Conservation (phyloP, 1,139 yeast genomes). For the Yamadazyma siamensis region DNA sequence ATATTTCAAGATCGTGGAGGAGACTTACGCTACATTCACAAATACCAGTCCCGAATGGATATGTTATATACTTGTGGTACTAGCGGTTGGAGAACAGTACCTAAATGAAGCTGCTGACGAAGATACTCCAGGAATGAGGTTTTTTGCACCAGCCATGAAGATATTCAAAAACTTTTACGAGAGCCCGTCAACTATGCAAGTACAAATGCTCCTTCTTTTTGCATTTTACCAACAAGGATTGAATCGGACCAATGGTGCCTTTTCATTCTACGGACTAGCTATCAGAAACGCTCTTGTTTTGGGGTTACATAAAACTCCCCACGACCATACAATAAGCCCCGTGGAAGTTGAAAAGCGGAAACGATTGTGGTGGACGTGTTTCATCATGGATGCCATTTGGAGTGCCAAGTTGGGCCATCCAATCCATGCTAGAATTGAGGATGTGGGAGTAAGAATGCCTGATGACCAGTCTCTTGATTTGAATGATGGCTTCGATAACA, state of each 20-base stretch:
- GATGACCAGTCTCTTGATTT: conserved; percentile 3
- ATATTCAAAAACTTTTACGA: conserved; percentile 10
- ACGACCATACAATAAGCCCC: conserved; percentile 2
- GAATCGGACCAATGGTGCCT: conserved; percentile 10
- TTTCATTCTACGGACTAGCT: conserved; percentile 12
- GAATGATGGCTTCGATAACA: conserved; percentile 8
- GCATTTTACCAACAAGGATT: conserved; percentile 14
- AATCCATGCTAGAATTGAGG: conserved; percentile 9
- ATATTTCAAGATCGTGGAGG: conserved; percentile 8
- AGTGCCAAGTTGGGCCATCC: conserved; percentile 12
- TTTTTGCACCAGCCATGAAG: conserved; percentile 11
- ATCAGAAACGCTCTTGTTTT: conserved; percentile 9
- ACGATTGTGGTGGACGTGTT: conserved; percentile 15
- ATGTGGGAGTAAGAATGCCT: conserved; percentile 11
- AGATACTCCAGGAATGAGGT: conserved; percentile 14
- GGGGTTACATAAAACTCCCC: conserved; percentile 10
- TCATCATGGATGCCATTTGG: conserved; percentile 12
- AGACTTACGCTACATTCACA: conserved; percentile 7
- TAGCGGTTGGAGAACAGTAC: conserved; percentile 14
- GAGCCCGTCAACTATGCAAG: conserved; percentile 7
- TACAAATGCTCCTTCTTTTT: conserved; percentile 10
- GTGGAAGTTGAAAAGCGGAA: conserved; percentile 9
- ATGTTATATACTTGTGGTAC: conserved; percentile 9
- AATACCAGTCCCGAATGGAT: conserved; percentile 11
- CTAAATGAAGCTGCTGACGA: conserved; percentile 12